phyloP scores from a whole-genome alignment of 2,329 filamentous ascomycete species.

The Ophiosphaerella korrae region DNA sequence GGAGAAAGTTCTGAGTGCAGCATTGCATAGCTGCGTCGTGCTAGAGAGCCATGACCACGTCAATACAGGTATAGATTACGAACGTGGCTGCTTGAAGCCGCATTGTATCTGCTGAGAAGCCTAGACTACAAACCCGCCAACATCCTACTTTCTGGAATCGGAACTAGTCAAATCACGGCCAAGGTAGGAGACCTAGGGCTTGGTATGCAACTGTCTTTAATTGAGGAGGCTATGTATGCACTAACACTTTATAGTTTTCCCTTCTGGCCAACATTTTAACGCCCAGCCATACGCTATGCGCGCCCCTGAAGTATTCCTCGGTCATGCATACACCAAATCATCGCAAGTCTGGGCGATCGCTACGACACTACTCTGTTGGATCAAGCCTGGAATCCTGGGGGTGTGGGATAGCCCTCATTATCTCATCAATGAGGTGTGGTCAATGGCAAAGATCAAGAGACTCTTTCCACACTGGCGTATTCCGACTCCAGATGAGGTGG shows the following conservation, averaged over 20 bases:
- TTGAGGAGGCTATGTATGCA: slow-evolving; percentile 3
- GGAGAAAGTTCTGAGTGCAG: slow-evolving; percentile 5
- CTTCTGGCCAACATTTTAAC: slow-evolving; percentile 7
- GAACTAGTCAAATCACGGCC: slow-evolving; percentile 6
- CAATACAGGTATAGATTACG: slow-evolving; percentile 14
- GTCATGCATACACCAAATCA: slow-evolving; percentile 12
- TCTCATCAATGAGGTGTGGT: slow-evolving; percentile 14
- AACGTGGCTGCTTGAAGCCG: not conserved
- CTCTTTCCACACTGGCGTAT: slow-evolving; percentile 14
- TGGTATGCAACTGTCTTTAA: slow-evolving; percentile 8
- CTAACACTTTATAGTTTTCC: slow-evolving; percentile 17
- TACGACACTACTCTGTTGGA: slow-evolving; percentile 15
- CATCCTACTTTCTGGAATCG: slow-evolving; percentile 18
- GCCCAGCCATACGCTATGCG: slow-evolving; percentile 20
- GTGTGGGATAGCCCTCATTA: slow-evolving; percentile 6
- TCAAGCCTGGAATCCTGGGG: slow-evolving; percentile 17
- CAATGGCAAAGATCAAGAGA: slow-evolving; percentile 19
- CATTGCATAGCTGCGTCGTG: slow-evolving; percentile 11
- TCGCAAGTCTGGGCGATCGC: slow-evolving; percentile 21
- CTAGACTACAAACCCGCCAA: slow-evolving; percentile 20
- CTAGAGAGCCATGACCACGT: slow-evolving; percentile 6
- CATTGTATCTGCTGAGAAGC: slow-evolving; percentile 9
- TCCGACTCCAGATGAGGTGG: slow-evolving; percentile 6
- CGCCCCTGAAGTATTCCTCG: slow-evolving; percentile 20
- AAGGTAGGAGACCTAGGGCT: slow-evolving; percentile 22